These are phyloP conservation scores for Scheffersomyces quercinus DNA, from an alignment of 1,139 yeast genomes.

Conservation along the genomic window DNA sequence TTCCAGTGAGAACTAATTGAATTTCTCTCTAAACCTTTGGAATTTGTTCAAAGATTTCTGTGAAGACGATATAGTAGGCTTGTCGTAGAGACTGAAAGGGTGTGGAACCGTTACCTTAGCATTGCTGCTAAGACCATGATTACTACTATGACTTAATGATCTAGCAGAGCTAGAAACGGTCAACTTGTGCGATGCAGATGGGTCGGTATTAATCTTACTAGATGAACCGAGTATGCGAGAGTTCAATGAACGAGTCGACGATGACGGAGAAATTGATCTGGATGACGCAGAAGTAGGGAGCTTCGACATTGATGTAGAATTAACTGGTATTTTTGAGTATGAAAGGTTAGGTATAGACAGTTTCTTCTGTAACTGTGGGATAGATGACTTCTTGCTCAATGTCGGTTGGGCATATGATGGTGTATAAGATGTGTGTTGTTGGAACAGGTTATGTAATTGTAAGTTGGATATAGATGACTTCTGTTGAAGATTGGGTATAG, in stretches of 20 bases:
- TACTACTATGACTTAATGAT: background rate
- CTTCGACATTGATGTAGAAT: background rate
- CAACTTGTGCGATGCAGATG: background rate
- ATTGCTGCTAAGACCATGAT: no score
- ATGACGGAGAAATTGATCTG: constrained; percentile 2
- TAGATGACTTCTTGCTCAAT: constrained; percentile 9
- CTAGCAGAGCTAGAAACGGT: background rate
- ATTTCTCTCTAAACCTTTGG: constrained; percentile 30
- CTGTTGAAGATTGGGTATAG: constrained; percentile 14
- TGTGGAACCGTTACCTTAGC: constrained; percentile 16
- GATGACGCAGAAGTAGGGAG: constrained; percentile 1
- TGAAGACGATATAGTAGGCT: constrained; percentile 49
- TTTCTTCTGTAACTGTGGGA: constrained; percentile 9
- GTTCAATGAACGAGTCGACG: constrained; percentile 7
- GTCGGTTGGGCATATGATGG: constrained; percentile 1
- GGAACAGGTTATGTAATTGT: constrained; percentile 7
- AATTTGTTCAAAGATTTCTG: constrained; percentile 36
- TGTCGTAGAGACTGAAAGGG: constrained; percentile 31
- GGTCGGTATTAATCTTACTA: background rate
- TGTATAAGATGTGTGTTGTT: constrained; percentile 8
- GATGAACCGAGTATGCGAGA: constrained; percentile 3
- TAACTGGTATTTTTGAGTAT: background rate
- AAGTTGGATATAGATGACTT: constrained; percentile 14
- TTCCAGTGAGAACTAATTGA: constrained; percentile 15
- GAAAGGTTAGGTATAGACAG: constrained; percentile 1